Base-by-base conservation (phyloP, 2,329 filamentous ascomycete species). In the Calonectria pauciramosa region DNA sequence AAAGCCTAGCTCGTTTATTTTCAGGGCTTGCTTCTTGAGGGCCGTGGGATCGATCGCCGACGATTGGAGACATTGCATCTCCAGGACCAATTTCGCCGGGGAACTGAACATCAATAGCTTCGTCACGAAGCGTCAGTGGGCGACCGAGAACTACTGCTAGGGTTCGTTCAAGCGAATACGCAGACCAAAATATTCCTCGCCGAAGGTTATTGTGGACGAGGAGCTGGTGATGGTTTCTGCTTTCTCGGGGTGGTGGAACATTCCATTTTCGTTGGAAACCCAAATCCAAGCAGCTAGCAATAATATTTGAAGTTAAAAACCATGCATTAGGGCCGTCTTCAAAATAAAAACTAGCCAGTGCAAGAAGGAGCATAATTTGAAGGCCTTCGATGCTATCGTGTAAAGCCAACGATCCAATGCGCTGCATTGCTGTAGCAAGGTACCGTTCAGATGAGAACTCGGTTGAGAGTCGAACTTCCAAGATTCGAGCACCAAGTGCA, bases 51-150 rank as follows among this genome's bases (percentile, higher is more conserved):
- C 11, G 11, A 23, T 30, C 60, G 49, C 65, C 49, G 44, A 44
- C 32, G 34, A 32, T 32, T 13, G 32, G 51, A 34, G 54, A 16
- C 28, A 49, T 16, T 13, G 56, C 32, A 26, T 70, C 66, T 20
- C 56, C n/a, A 28, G 71, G 66, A 23, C 47, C 30, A 23, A 68
- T 49, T 16, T 59, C 68, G 1, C 71, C 74, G 18, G 79, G 75
- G 28, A 75, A 76, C 47, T 75, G 70, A n/a, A 71, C 73, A 30
- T 76, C 75, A 20, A 76, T 75, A 4, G 75, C 75, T 30, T 76
- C 75, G 13, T 76, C 75, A 3, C 75, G 70, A 7, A 77, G 59
- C 2, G 73, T 77, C 26, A 77, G 36, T 14, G 75, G 75, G 8
- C 75, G 73, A 5, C 75, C 75, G 16, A 77, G 44, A 16, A 75